Conservation (phyloP, 169 alveolate species). For the Plasmodium adleri region DNA sequence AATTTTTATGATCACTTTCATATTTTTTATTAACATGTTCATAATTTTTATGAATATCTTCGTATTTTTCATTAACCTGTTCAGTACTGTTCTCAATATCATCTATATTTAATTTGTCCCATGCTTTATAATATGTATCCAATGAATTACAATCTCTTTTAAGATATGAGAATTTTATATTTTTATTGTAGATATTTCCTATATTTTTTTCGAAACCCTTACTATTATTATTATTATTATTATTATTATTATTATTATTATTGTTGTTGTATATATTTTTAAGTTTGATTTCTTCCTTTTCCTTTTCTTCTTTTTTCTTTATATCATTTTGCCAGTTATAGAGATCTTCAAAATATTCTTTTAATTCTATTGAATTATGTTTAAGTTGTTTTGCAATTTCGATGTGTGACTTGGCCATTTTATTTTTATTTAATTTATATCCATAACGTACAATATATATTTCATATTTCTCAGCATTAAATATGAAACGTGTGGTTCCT, state of each 20-base stretch:
- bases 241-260: no score
- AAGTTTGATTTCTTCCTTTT: no score
- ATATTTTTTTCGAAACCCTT: no score
- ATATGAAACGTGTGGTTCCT: no score
- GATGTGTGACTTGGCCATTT: conserved; percentile 67
- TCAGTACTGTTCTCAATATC: conserved; percentile 4
- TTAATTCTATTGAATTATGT: conserved; percentile 65
- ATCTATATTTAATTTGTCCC: conserved; percentile 58
- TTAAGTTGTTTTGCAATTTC: conserved; percentile 77
- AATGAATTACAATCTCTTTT: conserved; percentile 64
- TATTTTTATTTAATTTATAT: background rate
- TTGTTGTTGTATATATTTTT: no score
- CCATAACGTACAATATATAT: no score
- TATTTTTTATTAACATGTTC: background rate
- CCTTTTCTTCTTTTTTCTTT: conserved; percentile 23
- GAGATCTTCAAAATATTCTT: conserved; percentile 73
- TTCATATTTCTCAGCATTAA: no score
- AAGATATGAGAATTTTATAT: background rate
- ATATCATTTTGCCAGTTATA: conserved; percentile 68
- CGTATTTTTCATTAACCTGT: background rate
- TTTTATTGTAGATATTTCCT: no score
- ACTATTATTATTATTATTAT: no score
- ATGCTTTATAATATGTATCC: conserved; percentile 49
- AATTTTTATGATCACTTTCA: background rate
- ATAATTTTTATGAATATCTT: background rate